A percentile compares a stretch with the other conserved stretches of the same genome.
These are phyloP conservation scores for Triangularia verruculosa DNA, from an alignment of 2,329 filamentous ascomycete genomes.

Conservation along the genomic window DNA sequence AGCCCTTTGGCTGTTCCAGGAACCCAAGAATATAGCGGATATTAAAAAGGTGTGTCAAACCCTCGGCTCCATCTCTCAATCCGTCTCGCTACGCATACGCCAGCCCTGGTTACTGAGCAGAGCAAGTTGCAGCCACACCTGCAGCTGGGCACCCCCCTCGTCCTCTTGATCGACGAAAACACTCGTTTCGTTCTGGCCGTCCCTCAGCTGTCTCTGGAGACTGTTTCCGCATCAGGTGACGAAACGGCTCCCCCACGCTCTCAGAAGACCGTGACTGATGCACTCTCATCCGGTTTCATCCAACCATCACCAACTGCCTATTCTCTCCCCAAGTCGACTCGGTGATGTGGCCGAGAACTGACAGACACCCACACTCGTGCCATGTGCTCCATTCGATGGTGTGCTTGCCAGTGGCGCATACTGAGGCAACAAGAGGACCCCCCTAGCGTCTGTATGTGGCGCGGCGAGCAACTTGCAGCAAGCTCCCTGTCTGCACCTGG, in stretches of 20 bases:
- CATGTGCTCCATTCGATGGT: background rate
- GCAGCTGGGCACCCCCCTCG: background rate
- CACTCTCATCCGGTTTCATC: conserved; percentile 6
- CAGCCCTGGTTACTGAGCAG: background rate
- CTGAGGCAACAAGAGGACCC: conserved; percentile 2
- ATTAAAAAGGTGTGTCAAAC: background rate
- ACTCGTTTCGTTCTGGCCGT: conserved; percentile 11
- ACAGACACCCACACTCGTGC: background rate
- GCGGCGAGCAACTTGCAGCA: conserved; percentile 15
- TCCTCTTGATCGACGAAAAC: conserved; percentile 6
- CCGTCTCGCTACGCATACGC: background rate
- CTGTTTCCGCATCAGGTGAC: conserved; percentile 4
- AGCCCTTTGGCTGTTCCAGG: background rate
- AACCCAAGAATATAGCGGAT: background rate
- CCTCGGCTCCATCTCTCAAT: conserved; percentile 2
- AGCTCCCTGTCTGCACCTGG: conserved; percentile 8
- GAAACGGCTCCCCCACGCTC: background rate
- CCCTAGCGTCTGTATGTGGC: conserved; percentile 15
- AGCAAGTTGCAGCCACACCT: background rate
- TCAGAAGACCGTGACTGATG: background rate
- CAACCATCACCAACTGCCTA: background rate
- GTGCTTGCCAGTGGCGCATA: conserved; percentile 9
- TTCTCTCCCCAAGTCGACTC: too few relatives aligned
- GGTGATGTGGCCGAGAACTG: background rate
- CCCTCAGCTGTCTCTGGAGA: conserved; percentile 9